Evolutionary conservation across 2,329 filamentous ascomycete genomes (phyloP).

Genomic region (Zasmidium angulare): DNA sequence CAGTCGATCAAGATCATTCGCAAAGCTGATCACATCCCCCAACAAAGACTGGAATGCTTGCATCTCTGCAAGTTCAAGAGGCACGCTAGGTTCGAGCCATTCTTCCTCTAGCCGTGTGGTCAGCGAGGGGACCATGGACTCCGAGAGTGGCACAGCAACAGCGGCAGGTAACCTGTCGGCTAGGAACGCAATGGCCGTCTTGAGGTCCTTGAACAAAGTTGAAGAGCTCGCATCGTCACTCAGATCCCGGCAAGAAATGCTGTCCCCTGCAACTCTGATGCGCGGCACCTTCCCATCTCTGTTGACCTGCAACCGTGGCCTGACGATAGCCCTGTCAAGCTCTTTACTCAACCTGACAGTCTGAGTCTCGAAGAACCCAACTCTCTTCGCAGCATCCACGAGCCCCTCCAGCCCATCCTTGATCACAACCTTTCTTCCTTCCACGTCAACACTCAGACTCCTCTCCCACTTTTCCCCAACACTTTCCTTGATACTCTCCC

Average conservation of each 20-base stretch:
- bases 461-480: constrained; percentile 72
- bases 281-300: constrained; percentile 18
- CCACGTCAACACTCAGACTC: constrained; percentile 64
- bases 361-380: constrained; percentile 28
- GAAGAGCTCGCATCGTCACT: constrained; percentile 15
- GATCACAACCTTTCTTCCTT: constrained; percentile 58
- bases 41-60: constrained; percentile 69
- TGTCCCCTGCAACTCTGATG: constrained; percentile 22
- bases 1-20: constrained; percentile 59
- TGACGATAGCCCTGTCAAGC: constrained; percentile 30
- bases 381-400: constrained; percentile 20
- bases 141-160: constrained; percentile 58
- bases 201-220: constrained; percentile 45
- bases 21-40: constrained; percentile 64
- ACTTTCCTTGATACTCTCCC: constrained; percentile 63
- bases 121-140: constrained; percentile 68
- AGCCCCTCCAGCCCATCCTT: constrained; percentile 36
- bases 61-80: constrained; percentile 70
- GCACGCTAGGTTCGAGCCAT: constrained; percentile 77
- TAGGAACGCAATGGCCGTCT: constrained; percentile 51
- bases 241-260: constrained; percentile 26
- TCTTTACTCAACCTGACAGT: constrained; percentile 30
- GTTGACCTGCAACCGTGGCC: constrained; percentile 27
- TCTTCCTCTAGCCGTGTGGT: constrained; percentile 66
- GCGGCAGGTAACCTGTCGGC: constrained; percentile 50